Evolutionary conservation across 2,329 filamentous ascomycete genomes (phyloP).

Genomic region (Aspergillus quadrilineatus): DNA sequence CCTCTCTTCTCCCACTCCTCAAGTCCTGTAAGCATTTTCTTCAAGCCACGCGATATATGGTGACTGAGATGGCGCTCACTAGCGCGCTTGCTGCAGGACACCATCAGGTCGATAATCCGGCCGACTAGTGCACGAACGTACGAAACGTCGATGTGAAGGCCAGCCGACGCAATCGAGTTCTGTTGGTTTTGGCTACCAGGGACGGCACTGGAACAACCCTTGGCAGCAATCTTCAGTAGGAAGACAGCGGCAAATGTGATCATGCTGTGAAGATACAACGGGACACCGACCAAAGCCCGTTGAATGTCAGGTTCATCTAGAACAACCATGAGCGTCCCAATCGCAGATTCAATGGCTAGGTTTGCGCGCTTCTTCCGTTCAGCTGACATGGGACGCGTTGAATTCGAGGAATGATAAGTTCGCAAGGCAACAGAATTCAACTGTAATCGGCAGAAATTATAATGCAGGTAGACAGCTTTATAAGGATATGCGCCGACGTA

Average conservation of each 20-base stretch:
- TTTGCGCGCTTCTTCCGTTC: constrained; percentile 48
- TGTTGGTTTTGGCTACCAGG: constrained; percentile 36
- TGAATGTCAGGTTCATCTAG: constrained; percentile 47
- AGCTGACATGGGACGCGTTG: constrained; percentile 41
- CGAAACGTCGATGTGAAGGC: constrained; percentile 34
- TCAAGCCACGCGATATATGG: constrained; percentile 40
- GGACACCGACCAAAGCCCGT: constrained; percentile 43
- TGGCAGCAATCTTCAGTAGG: constrained; percentile 46
- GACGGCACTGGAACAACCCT: constrained; percentile 36
- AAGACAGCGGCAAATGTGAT: constrained; percentile 50
- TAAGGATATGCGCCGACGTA: constrained; percentile 52
- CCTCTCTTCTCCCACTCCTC: constrained; percentile 42
- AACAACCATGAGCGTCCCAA: constrained; percentile 43
- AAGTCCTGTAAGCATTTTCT: constrained; percentile 41
- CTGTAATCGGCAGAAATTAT: constrained; percentile 53
- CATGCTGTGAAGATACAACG: constrained; percentile 49
- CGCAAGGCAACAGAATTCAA: constrained; percentile 52
- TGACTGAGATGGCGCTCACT: constrained; percentile 43
- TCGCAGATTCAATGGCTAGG: constrained; percentile 45
- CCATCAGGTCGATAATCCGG: constrained; percentile 39
- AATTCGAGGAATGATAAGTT: constrained; percentile 43
- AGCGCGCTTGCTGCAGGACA: constrained; percentile 38
- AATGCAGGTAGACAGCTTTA: constrained; percentile 52
- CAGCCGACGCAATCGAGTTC: constrained; percentile 40
- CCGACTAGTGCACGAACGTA: constrained; percentile 38